phyloP scores from a whole-genome alignment of 768 basidiomycete species.

The Sporobolomyces pararoseus region DNA sequence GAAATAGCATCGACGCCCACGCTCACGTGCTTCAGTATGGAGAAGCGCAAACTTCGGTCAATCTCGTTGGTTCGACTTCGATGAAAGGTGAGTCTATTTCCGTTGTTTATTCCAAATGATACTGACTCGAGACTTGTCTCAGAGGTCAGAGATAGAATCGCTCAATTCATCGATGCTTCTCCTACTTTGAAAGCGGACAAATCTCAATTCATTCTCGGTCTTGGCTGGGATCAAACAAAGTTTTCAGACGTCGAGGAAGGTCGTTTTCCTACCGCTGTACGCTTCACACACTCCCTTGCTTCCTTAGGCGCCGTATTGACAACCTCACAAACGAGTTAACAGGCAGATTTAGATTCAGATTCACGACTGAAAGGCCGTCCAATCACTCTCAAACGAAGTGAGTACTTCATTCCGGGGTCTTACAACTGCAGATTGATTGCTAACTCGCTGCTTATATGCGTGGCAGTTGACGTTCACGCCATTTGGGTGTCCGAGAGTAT shows the following conservation, averaged over 20 bases:
- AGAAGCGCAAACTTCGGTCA: conserved; percentile 60
- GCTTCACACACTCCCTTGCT: too few relatives aligned
- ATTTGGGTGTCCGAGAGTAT: conserved; percentile 77
- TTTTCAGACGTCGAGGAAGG: conserved; percentile 48
- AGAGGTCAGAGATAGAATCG: conserved; percentile 66
- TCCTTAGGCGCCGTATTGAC: too few relatives aligned
- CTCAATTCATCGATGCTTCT: conserved; percentile 59
- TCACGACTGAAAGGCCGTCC: conserved; percentile 64
- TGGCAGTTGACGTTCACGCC: conserved; percentile 75
- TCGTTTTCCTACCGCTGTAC: conserved; percentile 69
- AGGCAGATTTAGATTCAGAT: conserved; percentile 72
- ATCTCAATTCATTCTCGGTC: conserved; percentile 70
- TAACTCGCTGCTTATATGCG: not conserved
- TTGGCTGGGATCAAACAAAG: conserved; percentile 88
- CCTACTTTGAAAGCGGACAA: conserved; percentile 59
- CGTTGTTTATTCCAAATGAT: not conserved
- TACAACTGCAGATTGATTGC: not conserved
- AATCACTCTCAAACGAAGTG: conserved; percentile 63
- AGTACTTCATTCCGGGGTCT: not conserved
- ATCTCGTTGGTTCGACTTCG: conserved; percentile 60
- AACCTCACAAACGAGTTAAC: not conserved
- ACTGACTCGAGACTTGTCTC: not conserved
- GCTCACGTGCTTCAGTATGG: conserved; percentile 75
- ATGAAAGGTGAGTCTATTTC: conserved; percentile 55
- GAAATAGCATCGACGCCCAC: conserved; percentile 60